Percentiles rank a stretch among this genome's conserved stretches.
Evolutionary conservation across 805 yeast genomes (phyloP).

Genomic region (Huiozyma naganishii): DNA sequence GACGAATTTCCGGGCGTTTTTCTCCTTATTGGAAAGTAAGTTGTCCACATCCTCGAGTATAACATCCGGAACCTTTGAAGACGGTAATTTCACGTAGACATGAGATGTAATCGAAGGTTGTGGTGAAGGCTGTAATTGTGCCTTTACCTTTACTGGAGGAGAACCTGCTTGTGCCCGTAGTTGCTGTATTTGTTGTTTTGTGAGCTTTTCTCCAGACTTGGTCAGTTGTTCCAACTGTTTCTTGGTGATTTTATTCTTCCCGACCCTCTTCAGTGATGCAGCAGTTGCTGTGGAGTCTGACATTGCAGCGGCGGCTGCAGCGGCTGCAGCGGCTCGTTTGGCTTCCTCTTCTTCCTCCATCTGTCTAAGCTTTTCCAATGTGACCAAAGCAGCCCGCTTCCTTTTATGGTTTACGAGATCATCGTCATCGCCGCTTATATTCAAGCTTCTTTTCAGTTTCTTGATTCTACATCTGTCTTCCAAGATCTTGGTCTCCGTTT

Average conservation of each 20-base stretch:
- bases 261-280: slow-evolving; percentile 6
- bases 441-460: slow-evolving; percentile 59
- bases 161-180: slow-evolving; percentile 9
- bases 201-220: slow-evolving; percentile 15
- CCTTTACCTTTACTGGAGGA: slow-evolving; percentile 1
- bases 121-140: slow-evolving; percentile 9
- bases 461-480: slow-evolving; percentile 64
- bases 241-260: slow-evolving; percentile 11
- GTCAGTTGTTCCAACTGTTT: slow-evolving; percentile 13
- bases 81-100: slow-evolving; percentile 78
- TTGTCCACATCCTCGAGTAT: slow-evolving; percentile 75
- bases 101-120: slow-evolving; percentile 32
- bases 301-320: slow-evolving; percentile 14
- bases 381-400: slow-evolving; percentile 30
- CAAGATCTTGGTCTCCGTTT: slow-evolving; percentile 57
- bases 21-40: slow-evolving; percentile 63
- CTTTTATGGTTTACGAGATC: slow-evolving; percentile 69
- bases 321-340: slow-evolving; percentile 8
- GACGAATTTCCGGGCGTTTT: slow-evolving; percentile 72
- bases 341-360: slow-evolving; percentile 8
- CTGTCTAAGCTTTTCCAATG: slow-evolving; percentile 13
- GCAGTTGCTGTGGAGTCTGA: slow-evolving; percentile 9
- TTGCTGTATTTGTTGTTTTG: slow-evolving; percentile 18
- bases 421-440: slow-evolving; percentile 76
- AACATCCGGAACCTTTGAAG: slow-evolving; percentile 88